A percentile compares a stretch with the other conserved stretches of the same genome.
Conservation (phyloP, 2,329 filamentous ascomycete genomes). For the Penicillium freii region DNA sequence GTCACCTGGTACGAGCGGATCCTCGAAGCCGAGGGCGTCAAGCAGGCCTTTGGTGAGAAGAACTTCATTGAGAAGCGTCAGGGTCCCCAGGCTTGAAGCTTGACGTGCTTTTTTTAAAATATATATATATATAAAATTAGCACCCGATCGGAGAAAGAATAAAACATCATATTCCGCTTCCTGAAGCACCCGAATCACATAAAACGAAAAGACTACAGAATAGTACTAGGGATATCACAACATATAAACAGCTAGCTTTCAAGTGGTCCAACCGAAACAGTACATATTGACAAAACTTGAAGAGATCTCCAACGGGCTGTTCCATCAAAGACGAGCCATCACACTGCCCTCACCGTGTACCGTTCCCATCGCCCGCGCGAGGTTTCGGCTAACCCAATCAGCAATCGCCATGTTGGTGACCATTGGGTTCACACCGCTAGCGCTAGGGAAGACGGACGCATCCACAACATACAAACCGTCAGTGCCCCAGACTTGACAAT, state of each 20-base stretch:
- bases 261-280: neutral
- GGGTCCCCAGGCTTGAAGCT: neutral
- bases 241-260: neutral
- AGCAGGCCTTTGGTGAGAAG: constrained; percentile 30
- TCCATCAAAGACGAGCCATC: constrained; percentile 26
- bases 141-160: neutral
- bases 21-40: constrained; percentile 25
- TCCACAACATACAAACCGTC: constrained; percentile 50
- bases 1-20: constrained; percentile 28
- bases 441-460: constrained; percentile 52
- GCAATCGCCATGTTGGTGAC: constrained; percentile 52
- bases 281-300: neutral
- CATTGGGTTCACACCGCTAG: constrained; percentile 54
- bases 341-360: constrained; percentile 7
- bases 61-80: constrained; percentile 27
- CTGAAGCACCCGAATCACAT: neutral
- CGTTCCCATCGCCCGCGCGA: constrained; percentile 34
- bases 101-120: no score
- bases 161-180: neutral
- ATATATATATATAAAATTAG: no score
- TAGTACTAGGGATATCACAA: neutral
- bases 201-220: neutral
- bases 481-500: constrained; percentile 49
- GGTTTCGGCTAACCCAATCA: constrained; percentile 46
- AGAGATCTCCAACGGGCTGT: neutral